Base-by-base conservation (phyloP, 495 filamentous ascomycete genomes). In the Aspergillus incahuasiensis region DNA sequence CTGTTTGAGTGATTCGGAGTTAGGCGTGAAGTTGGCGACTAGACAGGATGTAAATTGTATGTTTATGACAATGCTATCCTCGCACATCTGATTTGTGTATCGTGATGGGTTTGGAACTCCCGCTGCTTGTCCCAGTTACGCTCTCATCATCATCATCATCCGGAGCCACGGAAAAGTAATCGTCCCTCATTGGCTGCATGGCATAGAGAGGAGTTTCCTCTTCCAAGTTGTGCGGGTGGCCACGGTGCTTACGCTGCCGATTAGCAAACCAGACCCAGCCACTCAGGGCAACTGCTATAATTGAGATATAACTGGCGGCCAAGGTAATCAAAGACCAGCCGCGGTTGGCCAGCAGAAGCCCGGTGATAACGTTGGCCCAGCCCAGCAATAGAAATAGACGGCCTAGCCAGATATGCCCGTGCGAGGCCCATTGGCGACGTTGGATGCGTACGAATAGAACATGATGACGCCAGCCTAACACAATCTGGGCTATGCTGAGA, bases 281-380 rank as follows among this genome's bases (percentile, higher is more conserved):
- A 1, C 15, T 30, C 5, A 57, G 32, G 16, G 30, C 48, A 2
- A 46, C 25, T n/a, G 21, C 40, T 19, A 34, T 47, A 12, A 30
- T 40, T 18, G 35, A 21, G 8, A 57, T 21, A 6, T 39, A 12
- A 3, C 34, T 38, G 5, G 32, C n/a, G 12, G 43, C 48, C 18
- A 57, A 18, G 6, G 34, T 6, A 16, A 52, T 32, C 48, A 42
- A 52, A 9, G 16, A 25, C 48, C 21, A 51, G 19, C 48, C 34
- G 16, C 42, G 32, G 12, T 41, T 20, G 13, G 30, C 38, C 6
- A 57, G 28, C 4, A 52, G 41, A 32, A 57, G 12, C 5, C 55
- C 55, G n/a, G 40, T 57, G 13, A 57, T 52, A 19, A 57, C 8
- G 39, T 57, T 57, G 9, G 25, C 25, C 55, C 48, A 57, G 19